Evolutionary conservation across 2,329 filamentous ascomycete genomes (phyloP).

Genomic region (Hypoxylon sp.): DNA sequence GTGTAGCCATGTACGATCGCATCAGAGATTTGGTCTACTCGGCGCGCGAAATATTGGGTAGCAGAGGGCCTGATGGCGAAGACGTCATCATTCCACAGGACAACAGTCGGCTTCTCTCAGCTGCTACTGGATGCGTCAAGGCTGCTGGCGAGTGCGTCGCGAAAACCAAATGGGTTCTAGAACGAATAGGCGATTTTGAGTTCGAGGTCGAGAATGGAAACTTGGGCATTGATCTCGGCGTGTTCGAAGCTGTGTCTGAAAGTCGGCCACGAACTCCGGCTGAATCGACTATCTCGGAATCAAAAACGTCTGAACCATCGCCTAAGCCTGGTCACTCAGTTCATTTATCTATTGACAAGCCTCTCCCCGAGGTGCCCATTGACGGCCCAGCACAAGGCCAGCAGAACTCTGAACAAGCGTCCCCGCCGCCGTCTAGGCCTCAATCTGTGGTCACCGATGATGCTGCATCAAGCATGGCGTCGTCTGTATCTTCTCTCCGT

Average conservation of each 20-base stretch:
- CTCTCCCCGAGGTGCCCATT: slow-evolving; percentile 75
- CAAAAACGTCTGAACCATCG: slow-evolving; percentile 53
- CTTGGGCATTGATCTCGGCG: slow-evolving; percentile 69
- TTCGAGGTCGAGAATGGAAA: slow-evolving; percentile 76
- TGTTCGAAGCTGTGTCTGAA: slow-evolving; percentile 62
- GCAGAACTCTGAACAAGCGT: slow-evolving; percentile 47
- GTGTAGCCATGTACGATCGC: slow-evolving; percentile 82
- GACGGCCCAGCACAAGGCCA: slow-evolving; percentile 50
- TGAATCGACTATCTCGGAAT: slow-evolving; percentile 59
- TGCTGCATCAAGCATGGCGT: slow-evolving; percentile 60
- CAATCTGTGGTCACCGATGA: slow-evolving; percentile 61
- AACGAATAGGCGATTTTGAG: slow-evolving; percentile 92
- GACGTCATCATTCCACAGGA: slow-evolving; percentile 86
- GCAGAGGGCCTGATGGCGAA: slow-evolving; percentile 77
- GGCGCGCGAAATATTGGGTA: slow-evolving; percentile 82
- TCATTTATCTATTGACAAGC: slow-evolving; percentile 72
- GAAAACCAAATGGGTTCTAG: slow-evolving; percentile 86
- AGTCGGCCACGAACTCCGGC: slow-evolving; percentile 52
- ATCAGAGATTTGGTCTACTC: slow-evolving; percentile 86
- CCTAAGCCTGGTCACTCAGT: slow-evolving; percentile 50
- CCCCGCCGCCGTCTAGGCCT: slow-evolving; percentile 60
- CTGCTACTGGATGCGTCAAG: slow-evolving; percentile 89
- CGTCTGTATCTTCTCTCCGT: slow-evolving; percentile 64
- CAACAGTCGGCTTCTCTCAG: slow-evolving; percentile 79
- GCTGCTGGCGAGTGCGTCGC: slow-evolving; percentile 92